Conservation (phyloP, 2,329 filamentous ascomycete genomes). For the Hortaea werneckii region DNA sequence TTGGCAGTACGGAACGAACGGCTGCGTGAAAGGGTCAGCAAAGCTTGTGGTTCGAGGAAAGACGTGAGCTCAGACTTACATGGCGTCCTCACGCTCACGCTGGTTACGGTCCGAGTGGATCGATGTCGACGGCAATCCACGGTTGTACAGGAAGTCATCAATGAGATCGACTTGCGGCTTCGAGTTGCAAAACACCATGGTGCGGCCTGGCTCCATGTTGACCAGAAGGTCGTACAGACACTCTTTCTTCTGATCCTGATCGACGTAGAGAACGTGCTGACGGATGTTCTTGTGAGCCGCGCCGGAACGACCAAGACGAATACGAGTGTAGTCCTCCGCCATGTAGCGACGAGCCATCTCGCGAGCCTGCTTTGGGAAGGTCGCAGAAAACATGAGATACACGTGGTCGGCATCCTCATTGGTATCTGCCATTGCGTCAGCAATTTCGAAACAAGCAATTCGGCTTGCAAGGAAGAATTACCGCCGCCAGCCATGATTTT, state of each 20-base stretch:
- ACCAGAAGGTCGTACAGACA: conserved; percentile 63
- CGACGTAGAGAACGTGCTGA: conserved; percentile 61
- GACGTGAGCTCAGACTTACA: conserved; percentile 43
- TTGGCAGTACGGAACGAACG: conserved; percentile 68
- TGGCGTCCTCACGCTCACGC: conserved; percentile 79
- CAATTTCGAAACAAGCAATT: background rate
- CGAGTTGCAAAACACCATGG: conserved; percentile 81
- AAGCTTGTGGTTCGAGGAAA: background rate
- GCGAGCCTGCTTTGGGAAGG: conserved; percentile 73
- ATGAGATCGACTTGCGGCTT: conserved; percentile 70
- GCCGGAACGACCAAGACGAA: conserved; percentile 80
- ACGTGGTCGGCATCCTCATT: conserved; percentile 63
- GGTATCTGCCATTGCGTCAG: conserved; percentile 41
- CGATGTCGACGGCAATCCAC: conserved; percentile 66
- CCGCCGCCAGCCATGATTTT: conserved; percentile 73
- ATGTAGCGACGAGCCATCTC: conserved; percentile 69
- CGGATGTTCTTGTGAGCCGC: conserved; percentile 66
- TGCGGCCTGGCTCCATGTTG: conserved; percentile 61
- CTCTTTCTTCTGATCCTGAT: conserved; percentile 56
- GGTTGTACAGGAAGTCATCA: conserved; percentile 80
- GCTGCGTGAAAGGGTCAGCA: conserved; percentile 24
- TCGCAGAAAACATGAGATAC: conserved; percentile 85
- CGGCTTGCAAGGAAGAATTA: conserved; percentile 30
- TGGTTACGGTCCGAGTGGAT: conserved; percentile 85
- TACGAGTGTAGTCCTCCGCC: conserved; percentile 60